Evolutionary conservation across 768 basidiomycete species (phyloP).

Genomic region (Mycena capillaripes): DNA sequence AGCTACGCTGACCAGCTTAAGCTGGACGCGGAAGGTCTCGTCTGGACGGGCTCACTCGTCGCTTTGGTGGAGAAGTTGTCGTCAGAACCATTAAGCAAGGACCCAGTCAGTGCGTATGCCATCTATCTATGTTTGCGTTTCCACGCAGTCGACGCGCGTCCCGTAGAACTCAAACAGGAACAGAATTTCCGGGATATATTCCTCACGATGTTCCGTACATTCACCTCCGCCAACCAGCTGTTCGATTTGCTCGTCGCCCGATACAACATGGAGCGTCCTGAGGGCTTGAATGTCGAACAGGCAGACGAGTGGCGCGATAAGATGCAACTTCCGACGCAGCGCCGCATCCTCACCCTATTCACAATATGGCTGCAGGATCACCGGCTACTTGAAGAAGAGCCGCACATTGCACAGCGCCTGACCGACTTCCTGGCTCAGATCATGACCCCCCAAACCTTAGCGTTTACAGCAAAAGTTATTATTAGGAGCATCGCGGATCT

Average conservation of each 20-base stretch:
- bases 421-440: conserved; percentile 67
- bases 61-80: conserved; percentile 83
- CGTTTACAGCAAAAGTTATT: conserved; percentile 62
- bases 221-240: conserved; percentile 76
- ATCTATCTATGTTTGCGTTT: not conserved
- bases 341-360: conserved; percentile 69
- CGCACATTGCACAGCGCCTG: conserved; percentile 68
- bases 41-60: conserved; percentile 77
- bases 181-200: conserved; percentile 71
- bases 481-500: conserved; percentile 67
- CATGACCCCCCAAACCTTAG: conserved; percentile 55
- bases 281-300: conserved; percentile 64
- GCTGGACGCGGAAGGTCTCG: conserved; percentile 72
- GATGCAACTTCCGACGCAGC: conserved; percentile 73
- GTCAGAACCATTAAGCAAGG: conserved; percentile 52
- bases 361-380: conserved; percentile 75
- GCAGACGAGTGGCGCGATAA: conserved; percentile 75
- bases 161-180: conserved; percentile 44
- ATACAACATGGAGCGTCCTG: conserved; percentile 69
- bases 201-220: conserved; percentile 87
- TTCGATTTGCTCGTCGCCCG: conserved; percentile 78
- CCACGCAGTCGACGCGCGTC: conserved; percentile 3
- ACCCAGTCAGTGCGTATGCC: conserved; percentile 67
- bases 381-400: conserved; percentile 74
- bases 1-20: conserved; percentile 74